Percentiles rank a stretch among this genome's conserved stretches.
Conservation (phyloP, 75 land plant genomes). For the Picea sitchensis region DNA sequence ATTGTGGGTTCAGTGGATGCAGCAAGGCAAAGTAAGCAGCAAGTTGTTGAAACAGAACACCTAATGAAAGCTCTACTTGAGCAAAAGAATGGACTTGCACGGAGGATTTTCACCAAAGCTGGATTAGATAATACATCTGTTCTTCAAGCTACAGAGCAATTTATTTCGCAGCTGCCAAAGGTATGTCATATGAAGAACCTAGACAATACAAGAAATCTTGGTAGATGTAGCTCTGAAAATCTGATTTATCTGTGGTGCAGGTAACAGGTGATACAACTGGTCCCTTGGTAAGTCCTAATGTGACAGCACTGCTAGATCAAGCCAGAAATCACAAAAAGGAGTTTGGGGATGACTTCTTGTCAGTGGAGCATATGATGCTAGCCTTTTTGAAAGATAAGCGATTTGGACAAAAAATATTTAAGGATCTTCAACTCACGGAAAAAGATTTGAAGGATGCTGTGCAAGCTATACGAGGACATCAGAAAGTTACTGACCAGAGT, state of each 20-base stretch:
- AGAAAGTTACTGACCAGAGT: constrained; percentile 84
- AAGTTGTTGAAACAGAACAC: constrained; percentile 78
- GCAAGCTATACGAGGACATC: constrained; percentile 61
- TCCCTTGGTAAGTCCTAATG: constrained; percentile 47
- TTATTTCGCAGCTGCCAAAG: constrained; percentile 61
- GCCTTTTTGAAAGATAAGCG: constrained; percentile 56
- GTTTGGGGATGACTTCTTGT: constrained; percentile 67
- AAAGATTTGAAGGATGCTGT: constrained; percentile 54
- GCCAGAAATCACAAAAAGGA: constrained; percentile 65
- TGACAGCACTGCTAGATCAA: constrained; percentile 45
- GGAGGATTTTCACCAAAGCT: constrained; percentile 64
- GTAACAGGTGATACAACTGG: constrained; percentile 56
- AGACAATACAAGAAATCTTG: neutral
- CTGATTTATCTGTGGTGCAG: constrained; percentile 20
- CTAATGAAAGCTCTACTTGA: constrained; percentile 77
- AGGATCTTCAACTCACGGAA: constrained; percentile 49
- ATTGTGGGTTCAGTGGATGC: constrained; percentile 62
- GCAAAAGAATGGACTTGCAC: constrained; percentile 82
- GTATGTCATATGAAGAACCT: constrained; percentile 16
- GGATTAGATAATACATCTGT: constrained; percentile 66
- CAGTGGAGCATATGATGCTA: constrained; percentile 77
- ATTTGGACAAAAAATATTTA: constrained; percentile 67
- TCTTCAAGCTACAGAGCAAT: constrained; percentile 69
- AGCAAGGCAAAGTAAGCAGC: constrained; percentile 60
- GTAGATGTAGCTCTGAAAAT: neutral